A percentile compares a stretch with the other conserved stretches of the same genome.
phyloP scores from a whole-genome alignment of 192 early-diverging fungal species.

The Chytriomyces hyalinus region DNA sequence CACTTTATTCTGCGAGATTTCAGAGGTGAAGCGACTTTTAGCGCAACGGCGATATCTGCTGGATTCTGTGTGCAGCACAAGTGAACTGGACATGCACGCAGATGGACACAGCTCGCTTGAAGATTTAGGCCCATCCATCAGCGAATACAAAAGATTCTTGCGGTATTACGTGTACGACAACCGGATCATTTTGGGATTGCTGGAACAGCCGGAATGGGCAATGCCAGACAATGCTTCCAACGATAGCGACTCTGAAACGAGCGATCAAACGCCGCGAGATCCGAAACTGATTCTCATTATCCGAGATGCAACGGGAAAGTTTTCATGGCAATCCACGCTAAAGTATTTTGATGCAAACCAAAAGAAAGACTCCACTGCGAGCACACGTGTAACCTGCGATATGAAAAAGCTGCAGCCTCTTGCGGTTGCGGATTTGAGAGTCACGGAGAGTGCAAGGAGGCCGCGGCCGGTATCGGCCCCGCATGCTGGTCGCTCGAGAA shows the following conservation, averaged over 20 bases:
- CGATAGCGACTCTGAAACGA: too few relatives aligned
- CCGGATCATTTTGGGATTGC: slow-evolving; percentile 67
- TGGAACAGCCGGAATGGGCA: slow-evolving; percentile 63
- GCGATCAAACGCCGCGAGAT: not conserved
- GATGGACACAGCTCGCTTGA: not conserved
- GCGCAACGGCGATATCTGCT: not conserved
- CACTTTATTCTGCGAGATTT: slow-evolving; percentile 67
- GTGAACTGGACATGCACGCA: not conserved
- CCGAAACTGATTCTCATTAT: slow-evolving; percentile 65
- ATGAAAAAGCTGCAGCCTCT: not conserved
- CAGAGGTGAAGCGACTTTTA: slow-evolving; percentile 41
- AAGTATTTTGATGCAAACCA: slow-evolving; percentile 45
- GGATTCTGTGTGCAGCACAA: not conserved
- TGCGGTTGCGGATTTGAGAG: not conserved
- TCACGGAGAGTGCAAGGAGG: not conserved
- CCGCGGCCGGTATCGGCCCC: not conserved
- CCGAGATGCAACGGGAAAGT: slow-evolving; percentile 74
- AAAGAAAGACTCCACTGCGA: not conserved
- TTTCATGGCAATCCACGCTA: slow-evolving; percentile 67
- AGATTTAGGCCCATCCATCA: not conserved
- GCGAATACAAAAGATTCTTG: slow-evolving; percentile 49
- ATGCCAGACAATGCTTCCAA: too few relatives aligned
- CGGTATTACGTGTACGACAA: slow-evolving; percentile 75
- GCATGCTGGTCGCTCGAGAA: too few relatives aligned
- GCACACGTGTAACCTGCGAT: not conserved